Conservation (phyloP, 2,329 filamentous ascomycete genomes). For the Arthrobotrys musiformis region DNA sequence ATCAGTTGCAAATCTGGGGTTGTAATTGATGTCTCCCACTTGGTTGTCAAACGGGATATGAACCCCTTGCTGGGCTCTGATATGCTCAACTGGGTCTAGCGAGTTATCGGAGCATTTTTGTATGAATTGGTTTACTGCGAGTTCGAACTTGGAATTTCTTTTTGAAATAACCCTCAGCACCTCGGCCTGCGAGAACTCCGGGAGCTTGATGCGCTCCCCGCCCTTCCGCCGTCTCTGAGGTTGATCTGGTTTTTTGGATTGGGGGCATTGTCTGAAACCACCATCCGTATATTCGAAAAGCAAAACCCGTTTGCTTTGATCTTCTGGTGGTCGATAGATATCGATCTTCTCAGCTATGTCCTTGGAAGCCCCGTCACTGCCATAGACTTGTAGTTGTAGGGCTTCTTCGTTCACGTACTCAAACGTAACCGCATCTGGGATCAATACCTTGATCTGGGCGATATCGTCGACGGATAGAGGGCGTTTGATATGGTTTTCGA, state of each 20-base stretch:
- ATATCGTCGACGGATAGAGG: conserved; percentile 80
- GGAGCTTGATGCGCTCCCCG: conserved; percentile 87
- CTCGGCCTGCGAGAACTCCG: conserved; percentile 90
- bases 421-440: conserved; percentile 83
- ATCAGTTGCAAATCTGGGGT: conserved; percentile 15
- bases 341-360: conserved; percentile 54
- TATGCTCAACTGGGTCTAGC: conserved; percentile 73
- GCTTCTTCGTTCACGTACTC: conserved; percentile 85
- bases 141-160: conserved; percentile 82
- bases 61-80: conserved; percentile 69
- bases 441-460: conserved; percentile 79
- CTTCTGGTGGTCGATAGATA: conserved; percentile 60
- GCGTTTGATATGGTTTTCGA: conserved; percentile 82
- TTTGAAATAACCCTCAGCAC: conserved; percentile 90
- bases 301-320: conserved; percentile 74
- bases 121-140: conserved; percentile 80
- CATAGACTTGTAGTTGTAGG: conserved; percentile 79
- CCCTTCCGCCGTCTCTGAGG: conserved; percentile 59
- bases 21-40: conserved; percentile 37
- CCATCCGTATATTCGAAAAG: conserved; percentile 94
- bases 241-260: conserved; percentile 65
- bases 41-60: conserved; percentile 63
- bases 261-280: conserved; percentile 83
- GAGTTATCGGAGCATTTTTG: conserved; percentile 75
- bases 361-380: conserved; percentile 49